phyloP scores from a whole-genome alignment of 441 rosid genomes.

The Geranium incanum region DNA sequence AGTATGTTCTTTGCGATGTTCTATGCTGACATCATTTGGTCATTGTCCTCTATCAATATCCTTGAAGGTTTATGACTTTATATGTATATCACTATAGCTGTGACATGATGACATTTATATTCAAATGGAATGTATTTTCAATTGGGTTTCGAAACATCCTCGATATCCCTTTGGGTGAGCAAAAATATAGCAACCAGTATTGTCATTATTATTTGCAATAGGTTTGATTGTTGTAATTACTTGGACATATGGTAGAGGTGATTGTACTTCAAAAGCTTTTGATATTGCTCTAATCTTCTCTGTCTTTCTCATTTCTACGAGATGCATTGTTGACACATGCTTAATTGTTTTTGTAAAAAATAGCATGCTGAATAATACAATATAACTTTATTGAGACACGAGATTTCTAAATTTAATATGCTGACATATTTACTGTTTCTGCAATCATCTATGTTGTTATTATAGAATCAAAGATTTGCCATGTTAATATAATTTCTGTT shows the following conservation, averaged over 20 bases:
- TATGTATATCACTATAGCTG: not conserved
- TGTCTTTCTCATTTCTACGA: too few relatives aligned
- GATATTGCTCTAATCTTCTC: too few relatives aligned
- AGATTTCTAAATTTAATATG: too few relatives aligned
- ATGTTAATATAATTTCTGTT: too few relatives aligned
- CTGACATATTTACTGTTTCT: not conserved
- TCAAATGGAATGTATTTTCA: not conserved
- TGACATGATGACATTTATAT: not conserved
- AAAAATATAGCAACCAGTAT: not conserved
- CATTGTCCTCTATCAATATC: not conserved
- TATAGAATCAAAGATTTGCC: not conserved
- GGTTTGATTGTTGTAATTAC: not conserved
- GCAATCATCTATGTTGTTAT: not conserved
- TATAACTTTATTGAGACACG: too few relatives aligned
- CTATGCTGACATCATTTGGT: not conserved
- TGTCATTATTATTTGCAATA: not conserved
- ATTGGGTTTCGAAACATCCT: not conserved
- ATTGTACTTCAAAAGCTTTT: not conserved
- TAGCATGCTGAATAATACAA: too few relatives aligned
- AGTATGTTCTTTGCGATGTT: not conserved
- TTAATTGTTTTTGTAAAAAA: too few relatives aligned
- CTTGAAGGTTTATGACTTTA: not conserved
- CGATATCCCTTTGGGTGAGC: not conserved
- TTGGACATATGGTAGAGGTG: not conserved
- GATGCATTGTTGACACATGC: too few relatives aligned